phyloP scores from a whole-genome alignment of 192 early-diverging fungal genomes.

The Gonapodya sp. region DNA sequence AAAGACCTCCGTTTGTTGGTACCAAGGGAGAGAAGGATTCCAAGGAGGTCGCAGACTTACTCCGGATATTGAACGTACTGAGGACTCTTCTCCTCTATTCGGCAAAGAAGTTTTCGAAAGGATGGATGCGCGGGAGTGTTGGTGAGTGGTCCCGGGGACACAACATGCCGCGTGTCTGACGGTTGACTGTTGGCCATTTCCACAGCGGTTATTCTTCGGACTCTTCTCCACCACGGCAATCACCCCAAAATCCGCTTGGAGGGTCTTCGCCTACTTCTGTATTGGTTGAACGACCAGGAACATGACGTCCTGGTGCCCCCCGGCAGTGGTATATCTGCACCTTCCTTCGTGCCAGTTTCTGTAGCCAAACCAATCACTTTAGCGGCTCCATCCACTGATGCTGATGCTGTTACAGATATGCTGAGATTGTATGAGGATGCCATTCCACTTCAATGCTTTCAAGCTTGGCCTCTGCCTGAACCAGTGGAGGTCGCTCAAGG shows the following conservation, averaged over 20 bases:
- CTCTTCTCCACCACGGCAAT: slow-evolving; percentile 54
- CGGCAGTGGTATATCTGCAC: slow-evolving; percentile 41
- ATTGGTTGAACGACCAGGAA: slow-evolving; percentile 61
- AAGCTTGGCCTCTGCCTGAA: neutral
- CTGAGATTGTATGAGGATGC: neutral
- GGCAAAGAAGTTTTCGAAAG: slow-evolving; percentile 56
- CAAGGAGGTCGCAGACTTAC: slow-evolving; percentile 57
- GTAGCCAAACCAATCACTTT: neutral
- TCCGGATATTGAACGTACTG: slow-evolving; percentile 52
- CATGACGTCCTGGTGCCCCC: slow-evolving; percentile 51
- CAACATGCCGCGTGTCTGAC: slow-evolving; percentile 4
- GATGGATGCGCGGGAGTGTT: slow-evolving; percentile 61
- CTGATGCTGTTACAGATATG: neutral
- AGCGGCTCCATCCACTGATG: neutral
- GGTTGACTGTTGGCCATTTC: too few relatives aligned
- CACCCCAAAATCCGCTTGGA: slow-evolving; percentile 57
- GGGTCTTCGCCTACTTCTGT: slow-evolving; percentile 61
- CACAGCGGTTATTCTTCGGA: slow-evolving; percentile 50
- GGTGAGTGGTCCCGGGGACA: slow-evolving; percentile 33
- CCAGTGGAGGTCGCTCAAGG: neutral
- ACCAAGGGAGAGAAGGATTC: slow-evolving; percentile 11
- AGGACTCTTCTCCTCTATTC: slow-evolving; percentile 57
- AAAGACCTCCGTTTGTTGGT: neutral
- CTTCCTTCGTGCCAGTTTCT: neutral
- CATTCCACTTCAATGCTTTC: neutral